phyloP scores from a whole-genome alignment of 495 filamentous ascomycete species.

The Aspergillus sclerotioniger region DNA sequence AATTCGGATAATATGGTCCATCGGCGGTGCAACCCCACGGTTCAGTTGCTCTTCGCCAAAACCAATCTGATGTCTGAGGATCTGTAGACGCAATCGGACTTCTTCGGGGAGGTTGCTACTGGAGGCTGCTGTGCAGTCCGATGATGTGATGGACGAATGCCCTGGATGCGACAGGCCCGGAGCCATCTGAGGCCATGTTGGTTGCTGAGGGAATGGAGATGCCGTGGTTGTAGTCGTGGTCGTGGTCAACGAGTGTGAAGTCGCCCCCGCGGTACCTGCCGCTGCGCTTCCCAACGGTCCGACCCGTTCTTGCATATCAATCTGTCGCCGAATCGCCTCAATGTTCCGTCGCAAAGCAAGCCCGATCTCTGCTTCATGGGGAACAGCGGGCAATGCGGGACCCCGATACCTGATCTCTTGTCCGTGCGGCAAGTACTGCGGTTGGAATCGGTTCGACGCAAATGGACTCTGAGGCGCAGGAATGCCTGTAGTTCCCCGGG shows the following conservation, averaged over 20 bases:
- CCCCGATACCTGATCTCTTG: conserved; percentile 19
- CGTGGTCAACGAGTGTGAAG: neutral
- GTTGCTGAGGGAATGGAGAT: conserved; percentile 18
- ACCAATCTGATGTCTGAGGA: conserved; percentile 34
- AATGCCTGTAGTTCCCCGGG: neutral
- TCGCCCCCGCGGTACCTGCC: conserved; percentile 4
- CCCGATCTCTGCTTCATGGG: conserved; percentile 20
- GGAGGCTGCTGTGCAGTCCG: neutral
- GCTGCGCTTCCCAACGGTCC: neutral
- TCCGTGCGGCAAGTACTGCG: conserved; percentile 10
- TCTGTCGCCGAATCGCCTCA: conserved; percentile 21
- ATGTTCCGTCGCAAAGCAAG: conserved; percentile 19
- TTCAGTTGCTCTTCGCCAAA: conserved; percentile 42
- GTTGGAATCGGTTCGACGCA: conserved; percentile 9
- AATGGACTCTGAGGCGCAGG: conserved; percentile 9
- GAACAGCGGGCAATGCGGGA: conserved; percentile 3
- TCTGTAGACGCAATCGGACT: conserved; percentile 20
- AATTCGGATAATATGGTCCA: conserved; percentile 32
- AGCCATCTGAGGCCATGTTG: conserved; percentile 20
- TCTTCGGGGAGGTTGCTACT: conserved; percentile 13
- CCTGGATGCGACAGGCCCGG: conserved; percentile 21
- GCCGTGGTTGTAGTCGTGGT: conserved; percentile 6
- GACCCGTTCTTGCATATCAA: conserved; percentile 18
- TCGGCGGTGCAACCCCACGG: conserved; percentile 29
- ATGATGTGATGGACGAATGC: conserved; percentile 2